Percentiles rank a stretch among this genome's conserved stretches.
Conservation (phyloP, 805 yeast genomes). For the Starmerella gropengiesseri region DNA sequence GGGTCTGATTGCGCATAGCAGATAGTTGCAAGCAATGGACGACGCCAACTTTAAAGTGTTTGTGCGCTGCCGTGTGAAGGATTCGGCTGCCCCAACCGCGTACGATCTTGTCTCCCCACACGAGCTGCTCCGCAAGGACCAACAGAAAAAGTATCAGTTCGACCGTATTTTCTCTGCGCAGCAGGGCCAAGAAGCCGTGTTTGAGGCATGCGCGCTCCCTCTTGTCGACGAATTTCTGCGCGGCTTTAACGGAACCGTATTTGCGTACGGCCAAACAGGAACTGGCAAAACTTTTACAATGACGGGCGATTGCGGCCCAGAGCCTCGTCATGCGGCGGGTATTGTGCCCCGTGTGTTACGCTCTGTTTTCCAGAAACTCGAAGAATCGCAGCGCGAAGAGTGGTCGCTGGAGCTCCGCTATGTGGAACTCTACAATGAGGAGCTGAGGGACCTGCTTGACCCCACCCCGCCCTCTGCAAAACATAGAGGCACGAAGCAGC, state of each 20-base stretch:
- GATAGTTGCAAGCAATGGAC: neutral
- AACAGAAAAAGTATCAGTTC: conserved; percentile 49
- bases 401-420: conserved; percentile 59
- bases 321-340: conserved; percentile 36
- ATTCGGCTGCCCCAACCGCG: neutral
- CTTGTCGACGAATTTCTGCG: conserved; percentile 52
- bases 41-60: conserved; percentile 16
- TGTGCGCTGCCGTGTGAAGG: conserved; percentile 13
- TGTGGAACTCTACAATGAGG: conserved; percentile 81
- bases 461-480: conserved; percentile 25
- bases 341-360: conserved; percentile 50
- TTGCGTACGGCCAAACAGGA: conserved; percentile 89
- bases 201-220: conserved; percentile 55
- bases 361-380: conserved; percentile 44
- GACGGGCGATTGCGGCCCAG: conserved; percentile 54
- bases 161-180: conserved; percentile 78
- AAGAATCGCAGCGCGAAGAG: conserved; percentile 21
- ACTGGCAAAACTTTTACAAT: conserved; percentile 70
- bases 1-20: neutral
- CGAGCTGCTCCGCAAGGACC: conserved; percentile 5
- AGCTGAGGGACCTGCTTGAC: conserved; percentile 56
- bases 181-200: conserved; percentile 59
- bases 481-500: conserved; percentile 34
- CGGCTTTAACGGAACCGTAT: conserved; percentile 52
- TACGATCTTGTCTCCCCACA: neutral